Evolutionary conservation across 495 filamentous ascomycete genomes (phyloP), one percentile per base, ranked within the genome.

Genomic region (Bombardia bombarda): DNA sequence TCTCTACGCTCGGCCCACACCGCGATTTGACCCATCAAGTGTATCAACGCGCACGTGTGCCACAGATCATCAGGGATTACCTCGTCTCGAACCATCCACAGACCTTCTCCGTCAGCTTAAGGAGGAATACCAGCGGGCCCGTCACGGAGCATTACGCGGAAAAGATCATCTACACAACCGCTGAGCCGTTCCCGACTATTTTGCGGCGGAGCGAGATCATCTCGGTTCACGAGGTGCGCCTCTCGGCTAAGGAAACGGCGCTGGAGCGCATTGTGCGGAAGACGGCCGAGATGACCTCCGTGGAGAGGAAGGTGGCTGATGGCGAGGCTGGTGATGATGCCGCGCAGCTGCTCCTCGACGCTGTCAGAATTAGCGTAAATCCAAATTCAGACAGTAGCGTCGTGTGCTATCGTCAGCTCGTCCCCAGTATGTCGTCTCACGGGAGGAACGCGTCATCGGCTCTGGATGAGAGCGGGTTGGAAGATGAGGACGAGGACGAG

Each of bases 261-360:
- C 75, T 97, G 34, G 90, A 96, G 58, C 78, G 90, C n/a, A 87
- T 93, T 26, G 80, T 83, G 55, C 77, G 87, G 39, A 96, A 96
- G 70, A 92, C 90, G 9, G 75, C 82, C 37, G 93, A 98, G 58
- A 73, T 98, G 65, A 67, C 75, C 8, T 51, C 73, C 9, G 62
- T 95, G 7, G 87, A 93, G 56, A 83, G 80, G 54, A 77, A 79
- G 30, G 72, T 89, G n/a, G 64, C 71, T 5, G 82, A 87, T 17
- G 84, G 86, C 7, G 86, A 92, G 33, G 79, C 82, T 39, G 68
- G 72, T 8, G 73, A 75, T 16, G 70, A 85, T 38, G 66, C 62
- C 14, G 64, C 60, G 14, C 65, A 73, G 19, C 66, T 76, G 21
- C 70, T 94, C 38, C 77, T 85, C 3, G 86, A 90, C 48, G 80